Conservation (phyloP, 306 rosid species). For the Acacia acuminata region DNA sequence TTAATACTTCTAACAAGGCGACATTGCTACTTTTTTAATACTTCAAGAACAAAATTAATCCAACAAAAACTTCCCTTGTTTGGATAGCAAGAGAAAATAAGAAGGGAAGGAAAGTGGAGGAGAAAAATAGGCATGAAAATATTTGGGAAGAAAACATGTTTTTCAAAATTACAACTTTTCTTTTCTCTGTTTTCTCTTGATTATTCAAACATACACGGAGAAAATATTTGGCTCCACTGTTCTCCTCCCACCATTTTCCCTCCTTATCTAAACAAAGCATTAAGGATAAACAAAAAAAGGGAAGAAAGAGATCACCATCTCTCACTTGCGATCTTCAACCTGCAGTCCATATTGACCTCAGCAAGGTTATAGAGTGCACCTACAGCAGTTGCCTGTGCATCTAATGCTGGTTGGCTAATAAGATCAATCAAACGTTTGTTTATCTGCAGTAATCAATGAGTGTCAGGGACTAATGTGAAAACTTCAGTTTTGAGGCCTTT, state of each 20-base stretch:
- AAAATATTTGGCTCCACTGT: not conserved
- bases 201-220: not conserved
- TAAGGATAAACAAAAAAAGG: not conserved
- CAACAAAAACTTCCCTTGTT: not conserved
- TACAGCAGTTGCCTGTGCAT: constrained; percentile 94
- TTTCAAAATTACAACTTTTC: not conserved
- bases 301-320: constrained; percentile 63
- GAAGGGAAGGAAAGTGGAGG: not conserved
- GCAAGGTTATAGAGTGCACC: constrained; percentile 98
- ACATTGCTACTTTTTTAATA: too few species aligned
- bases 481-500: too few species aligned
- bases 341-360: constrained; percentile 97
- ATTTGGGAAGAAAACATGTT: not conserved
- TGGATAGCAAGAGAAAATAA: too few species aligned
- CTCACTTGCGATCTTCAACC: constrained; percentile 92
- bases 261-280: not conserved
- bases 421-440: constrained; percentile 90
- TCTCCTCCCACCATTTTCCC: not conserved
- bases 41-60: too few species aligned
- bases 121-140: not conserved
- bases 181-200: not conserved
- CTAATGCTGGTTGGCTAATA: constrained; percentile 81
- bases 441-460: constrained; percentile 56
- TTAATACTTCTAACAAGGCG: too few species aligned
- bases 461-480: not conserved